These are phyloP conservation scores for Daedaleopsis sinensis DNA, from an alignment of 768 basidiomycete genomes.

Conservation along the genomic window DNA sequence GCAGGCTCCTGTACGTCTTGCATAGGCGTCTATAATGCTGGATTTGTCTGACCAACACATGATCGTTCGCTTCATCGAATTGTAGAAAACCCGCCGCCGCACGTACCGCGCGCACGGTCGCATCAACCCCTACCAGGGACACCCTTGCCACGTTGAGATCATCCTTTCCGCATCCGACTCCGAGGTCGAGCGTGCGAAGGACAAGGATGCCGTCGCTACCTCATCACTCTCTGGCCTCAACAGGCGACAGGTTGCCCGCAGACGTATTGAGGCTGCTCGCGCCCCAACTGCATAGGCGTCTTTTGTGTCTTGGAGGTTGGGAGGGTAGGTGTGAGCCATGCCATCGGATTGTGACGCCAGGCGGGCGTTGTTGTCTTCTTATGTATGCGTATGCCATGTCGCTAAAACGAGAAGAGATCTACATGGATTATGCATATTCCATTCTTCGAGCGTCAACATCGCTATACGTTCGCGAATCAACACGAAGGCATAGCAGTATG, in stretches of 20 bases:
- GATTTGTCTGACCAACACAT: background rate
- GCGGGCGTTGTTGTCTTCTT: conserved; percentile 28
- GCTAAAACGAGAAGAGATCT: conserved; percentile 23
- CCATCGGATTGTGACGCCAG: conserved; percentile 21
- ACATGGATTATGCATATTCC: conserved; percentile 23
- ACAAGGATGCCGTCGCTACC: conserved; percentile 60
- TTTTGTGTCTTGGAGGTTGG: background rate
- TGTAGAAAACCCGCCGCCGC: conserved; percentile 96
- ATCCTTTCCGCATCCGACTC: conserved; percentile 80
- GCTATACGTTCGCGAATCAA: no score
- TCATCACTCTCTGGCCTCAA: conserved; percentile 68
- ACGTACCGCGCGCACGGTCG: conserved; percentile 98
- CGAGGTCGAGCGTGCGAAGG: conserved; percentile 92
- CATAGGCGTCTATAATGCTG: background rate
- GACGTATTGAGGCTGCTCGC: conserved; percentile 84
- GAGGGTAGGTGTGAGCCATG: conserved; percentile 19
- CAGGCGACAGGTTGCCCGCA: conserved; percentile 85
- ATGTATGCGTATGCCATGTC: conserved; percentile 36
- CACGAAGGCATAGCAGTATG: background rate
- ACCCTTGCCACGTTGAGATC: conserved; percentile 95
- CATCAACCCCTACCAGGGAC: conserved; percentile 99
- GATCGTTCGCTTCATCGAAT: conserved; percentile 2
- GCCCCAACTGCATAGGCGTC: conserved; percentile 6
- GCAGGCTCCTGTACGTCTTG: conserved; percentile 87
- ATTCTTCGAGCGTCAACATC: conserved; percentile 1